These are phyloP conservation scores for Pezicula rhizophila DNA, from an alignment of 2,329 filamentous ascomycete species.

Conservation along the genomic window DNA sequence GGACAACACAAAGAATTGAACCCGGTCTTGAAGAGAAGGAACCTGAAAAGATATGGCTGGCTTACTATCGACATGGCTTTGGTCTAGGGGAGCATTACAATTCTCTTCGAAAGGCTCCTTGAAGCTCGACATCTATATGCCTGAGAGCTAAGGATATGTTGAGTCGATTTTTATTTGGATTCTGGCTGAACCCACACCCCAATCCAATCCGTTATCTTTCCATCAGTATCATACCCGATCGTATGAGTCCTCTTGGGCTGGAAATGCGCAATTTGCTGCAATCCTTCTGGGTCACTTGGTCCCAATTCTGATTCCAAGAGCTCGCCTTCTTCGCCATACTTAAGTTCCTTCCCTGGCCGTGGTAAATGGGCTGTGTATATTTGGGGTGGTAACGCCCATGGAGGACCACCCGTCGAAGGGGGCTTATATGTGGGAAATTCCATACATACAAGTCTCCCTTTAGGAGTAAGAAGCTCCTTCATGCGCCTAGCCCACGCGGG, in stretches of 20 bases:
- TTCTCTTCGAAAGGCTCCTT: slow-evolving; percentile 53
- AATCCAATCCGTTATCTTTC: slow-evolving; percentile 45
- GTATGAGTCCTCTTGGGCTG: slow-evolving; percentile 45
- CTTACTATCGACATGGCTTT: slow-evolving; percentile 91
- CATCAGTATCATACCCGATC: slow-evolving; percentile 38
- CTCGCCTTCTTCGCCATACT: slow-evolving; percentile 51
- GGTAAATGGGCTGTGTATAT: slow-evolving; percentile 68
- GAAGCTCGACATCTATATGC: slow-evolving; percentile 4
- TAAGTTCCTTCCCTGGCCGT: slow-evolving; percentile 60
- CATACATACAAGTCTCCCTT: slow-evolving; percentile 55
- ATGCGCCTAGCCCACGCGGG: slow-evolving; percentile 49
- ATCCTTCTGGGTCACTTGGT: slow-evolving; percentile 31
- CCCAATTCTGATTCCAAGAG: slow-evolving; percentile 41
- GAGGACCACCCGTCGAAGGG: slow-evolving; percentile 60
- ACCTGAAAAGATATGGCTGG: slow-evolving; percentile 67
- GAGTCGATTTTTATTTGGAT: not conserved
- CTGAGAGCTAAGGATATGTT: not conserved
- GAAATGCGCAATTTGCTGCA: slow-evolving; percentile 41
- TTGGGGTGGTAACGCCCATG: slow-evolving; percentile 62
- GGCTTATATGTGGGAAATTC: slow-evolving; percentile 75
- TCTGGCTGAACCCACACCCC: slow-evolving; percentile 42
- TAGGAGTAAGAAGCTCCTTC: slow-evolving; percentile 40
- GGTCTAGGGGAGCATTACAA: slow-evolving; percentile 98
- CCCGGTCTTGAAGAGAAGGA: slow-evolving; percentile 40
- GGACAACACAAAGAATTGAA: slow-evolving; percentile 69